Conservation (phyloP, 2,329 filamentous ascomycete species). For the Cladosporium oxysporum region DNA sequence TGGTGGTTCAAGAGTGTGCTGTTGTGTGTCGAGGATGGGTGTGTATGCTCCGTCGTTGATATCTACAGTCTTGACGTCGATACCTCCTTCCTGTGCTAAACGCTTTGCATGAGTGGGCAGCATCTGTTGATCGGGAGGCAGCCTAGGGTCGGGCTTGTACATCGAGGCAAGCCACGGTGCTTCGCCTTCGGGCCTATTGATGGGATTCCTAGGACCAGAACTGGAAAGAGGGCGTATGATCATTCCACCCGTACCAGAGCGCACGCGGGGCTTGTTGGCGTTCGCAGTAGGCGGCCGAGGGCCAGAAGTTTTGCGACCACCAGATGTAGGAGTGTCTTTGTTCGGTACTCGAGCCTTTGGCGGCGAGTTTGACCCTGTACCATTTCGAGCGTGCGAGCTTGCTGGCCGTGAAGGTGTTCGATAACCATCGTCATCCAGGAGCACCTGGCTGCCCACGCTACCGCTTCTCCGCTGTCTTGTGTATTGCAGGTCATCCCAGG, state of each 20-base stretch:
- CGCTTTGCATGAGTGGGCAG: slow-evolving; percentile 90
- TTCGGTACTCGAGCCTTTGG: slow-evolving; percentile 44
- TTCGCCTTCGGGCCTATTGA: slow-evolving; percentile 79
- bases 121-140: slow-evolving; percentile 93
- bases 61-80: slow-evolving; percentile 76
- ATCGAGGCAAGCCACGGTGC: slow-evolving; percentile 93
- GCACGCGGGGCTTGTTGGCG: slow-evolving; percentile 15
- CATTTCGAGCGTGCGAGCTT: slow-evolving; percentile 26
- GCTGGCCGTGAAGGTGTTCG: slow-evolving; percentile 43
- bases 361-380: slow-evolving; percentile 31
- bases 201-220: slow-evolving; percentile 59
- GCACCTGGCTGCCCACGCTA: slow-evolving; percentile 58
- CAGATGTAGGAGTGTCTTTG: slow-evolving; percentile 40
- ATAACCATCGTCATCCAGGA: slow-evolving; percentile 53
- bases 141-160: slow-evolving; percentile 91
- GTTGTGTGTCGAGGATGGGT: not conserved
- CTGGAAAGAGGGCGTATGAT: slow-evolving; percentile 28
- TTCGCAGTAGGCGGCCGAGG: not conserved
- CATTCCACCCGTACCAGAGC: slow-evolving; percentile 15
- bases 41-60: not conserved
- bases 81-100: slow-evolving; percentile 93
- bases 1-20: not conserved
- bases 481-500: slow-evolving; percentile 47
- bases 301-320: slow-evolving; percentile 29
- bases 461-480: slow-evolving; percentile 65